Evolutionary conservation across 257 asterid species (phyloP).

Genomic region (Penstemon barbatus): DNA sequence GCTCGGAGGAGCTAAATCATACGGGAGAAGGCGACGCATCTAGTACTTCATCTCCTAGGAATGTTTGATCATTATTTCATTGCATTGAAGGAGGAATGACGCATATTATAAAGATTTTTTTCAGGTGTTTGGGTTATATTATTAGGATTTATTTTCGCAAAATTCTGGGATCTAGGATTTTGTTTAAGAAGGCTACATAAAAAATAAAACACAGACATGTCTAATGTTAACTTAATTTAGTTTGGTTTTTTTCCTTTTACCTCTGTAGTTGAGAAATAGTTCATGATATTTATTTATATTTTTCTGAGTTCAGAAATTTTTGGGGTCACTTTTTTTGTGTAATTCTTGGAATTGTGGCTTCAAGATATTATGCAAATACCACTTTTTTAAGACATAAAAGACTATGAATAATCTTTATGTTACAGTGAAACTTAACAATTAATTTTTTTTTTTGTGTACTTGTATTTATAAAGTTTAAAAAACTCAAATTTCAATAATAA

Average conservation of each 20-base stretch:
- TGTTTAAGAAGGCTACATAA: not conserved
- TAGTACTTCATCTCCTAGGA: constrained; percentile 48
- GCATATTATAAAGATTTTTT: constrained; percentile 1
- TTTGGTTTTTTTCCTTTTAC: not conserved
- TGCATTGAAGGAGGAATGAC: not conserved
- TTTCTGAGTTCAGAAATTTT: not conserved
- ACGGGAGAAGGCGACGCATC: constrained; percentile 45
- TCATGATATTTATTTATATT: not conserved
- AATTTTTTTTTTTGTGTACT: too few species aligned
- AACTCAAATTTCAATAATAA: too few species aligned
- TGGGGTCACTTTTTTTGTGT: not conserved
- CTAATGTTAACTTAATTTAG: not conserved
- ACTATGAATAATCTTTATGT: not conserved
- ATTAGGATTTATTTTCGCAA: not conserved
- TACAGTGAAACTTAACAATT: not conserved
- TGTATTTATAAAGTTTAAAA: too few species aligned
- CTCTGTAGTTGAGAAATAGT: not conserved
- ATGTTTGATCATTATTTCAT: constrained; percentile 2
- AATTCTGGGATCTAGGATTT: constrained; percentile 10
- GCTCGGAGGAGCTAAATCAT: constrained; percentile 34
- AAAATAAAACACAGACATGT: not conserved
- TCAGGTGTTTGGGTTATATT: constrained; percentile 7
- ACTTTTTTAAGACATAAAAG: too few species aligned
- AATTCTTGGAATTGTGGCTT: too few species aligned
- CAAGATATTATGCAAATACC: not conserved